Base-by-base conservation (phyloP, 305 asterid genomes). In the Solanum hybrid region DNA sequence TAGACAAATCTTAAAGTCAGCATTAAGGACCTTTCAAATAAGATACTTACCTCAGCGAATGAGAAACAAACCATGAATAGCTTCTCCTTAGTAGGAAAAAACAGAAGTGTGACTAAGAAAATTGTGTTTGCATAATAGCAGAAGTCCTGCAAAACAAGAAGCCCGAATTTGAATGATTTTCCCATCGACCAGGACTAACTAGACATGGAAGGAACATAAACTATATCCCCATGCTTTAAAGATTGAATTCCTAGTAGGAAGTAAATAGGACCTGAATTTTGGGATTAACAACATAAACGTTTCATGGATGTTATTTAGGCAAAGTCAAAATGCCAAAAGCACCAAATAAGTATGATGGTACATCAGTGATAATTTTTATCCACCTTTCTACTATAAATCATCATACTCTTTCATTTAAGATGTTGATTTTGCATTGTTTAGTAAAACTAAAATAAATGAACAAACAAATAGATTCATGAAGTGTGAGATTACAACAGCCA, bases 21-120 rank as follows among this genome's bases (percentile, higher is more conserved):
- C 2, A 84, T 84, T 51, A 84, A 84, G 75, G 73, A 84, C 75
- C 87, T 45, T 29, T 51, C 40, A 51, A 51, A 22, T 11, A 85
- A 88, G 64, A 78, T 85, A 89, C 88, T 89, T 90, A 97, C 99
- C 99, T 98, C 99, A 14, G 99, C 99, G 90, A 98, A 98, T 27
- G 99, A 95, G 94, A 96, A 96, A 96, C 98, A 96, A 91, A 95
- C 96, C 99, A 97, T 95, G 96, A 97, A 97, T 78, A 96, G 93
- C 91, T 95, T 97, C 94, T 96, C 99, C 38, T 96, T 94, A 92
- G 84, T 95, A 7, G 99, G 99, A 89, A 91, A 97, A 91, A 93
- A 93, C 89, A 95, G 93, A 92, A 98, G 95, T 95, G 95, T 94
- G 93, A 96, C 88, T 93, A 98, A 64, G 93, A 94, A 95, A 87